Percentiles rank a stretch among this genome's conserved stretches.
phyloP scores from a whole-genome alignment of 495 filamentous ascomycete species.

The Aspergillus avenaceus region DNA sequence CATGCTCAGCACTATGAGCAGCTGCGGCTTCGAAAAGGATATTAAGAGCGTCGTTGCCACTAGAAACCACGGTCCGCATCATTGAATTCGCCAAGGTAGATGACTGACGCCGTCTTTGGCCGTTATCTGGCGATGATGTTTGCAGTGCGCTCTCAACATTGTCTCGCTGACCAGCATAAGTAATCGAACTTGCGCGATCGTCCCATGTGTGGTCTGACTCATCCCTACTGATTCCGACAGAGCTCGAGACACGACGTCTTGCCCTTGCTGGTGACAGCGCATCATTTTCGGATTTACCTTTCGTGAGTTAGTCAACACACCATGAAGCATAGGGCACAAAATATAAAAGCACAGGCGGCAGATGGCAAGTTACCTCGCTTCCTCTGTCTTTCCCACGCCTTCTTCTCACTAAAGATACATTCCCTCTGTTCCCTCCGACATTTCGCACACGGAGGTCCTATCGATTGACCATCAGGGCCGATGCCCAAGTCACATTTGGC shows the following conservation, averaged over 20 bases:
- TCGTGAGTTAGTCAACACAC: background rate
- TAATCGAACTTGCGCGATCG: background rate
- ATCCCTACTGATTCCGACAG: background rate
- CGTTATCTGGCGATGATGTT: background rate
- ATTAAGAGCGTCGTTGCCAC: constrained; percentile 51
- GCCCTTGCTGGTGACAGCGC: background rate
- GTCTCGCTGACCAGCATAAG: background rate
- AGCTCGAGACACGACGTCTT: constrained; percentile 6
- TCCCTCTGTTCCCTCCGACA: constrained; percentile 87
- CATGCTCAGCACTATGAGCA: constrained; percentile 29
- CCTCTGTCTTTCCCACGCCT: constrained; percentile 42
- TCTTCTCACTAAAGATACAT: constrained; percentile 88
- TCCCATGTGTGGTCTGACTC: constrained; percentile 1
- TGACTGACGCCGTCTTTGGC: constrained; percentile 22
- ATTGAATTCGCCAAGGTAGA: constrained; percentile 39
- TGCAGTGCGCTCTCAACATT: constrained; percentile 3
- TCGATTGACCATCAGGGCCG: constrained; percentile 72
- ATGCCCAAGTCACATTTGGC: constrained; percentile 43
- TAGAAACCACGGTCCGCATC: constrained; percentile 47
- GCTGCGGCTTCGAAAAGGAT: constrained; percentile 51
- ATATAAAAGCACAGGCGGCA: background rate
- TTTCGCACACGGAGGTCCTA: constrained; percentile 87
- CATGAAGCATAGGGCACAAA: background rate
- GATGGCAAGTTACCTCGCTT: constrained; percentile 24
- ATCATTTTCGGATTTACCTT: constrained; percentile 10